Evolutionary conservation across 2,329 filamentous ascomycete genomes (phyloP), one percentile per base, ranked within the genome.

Genomic region (Tolypocladium capitatum): DNA sequence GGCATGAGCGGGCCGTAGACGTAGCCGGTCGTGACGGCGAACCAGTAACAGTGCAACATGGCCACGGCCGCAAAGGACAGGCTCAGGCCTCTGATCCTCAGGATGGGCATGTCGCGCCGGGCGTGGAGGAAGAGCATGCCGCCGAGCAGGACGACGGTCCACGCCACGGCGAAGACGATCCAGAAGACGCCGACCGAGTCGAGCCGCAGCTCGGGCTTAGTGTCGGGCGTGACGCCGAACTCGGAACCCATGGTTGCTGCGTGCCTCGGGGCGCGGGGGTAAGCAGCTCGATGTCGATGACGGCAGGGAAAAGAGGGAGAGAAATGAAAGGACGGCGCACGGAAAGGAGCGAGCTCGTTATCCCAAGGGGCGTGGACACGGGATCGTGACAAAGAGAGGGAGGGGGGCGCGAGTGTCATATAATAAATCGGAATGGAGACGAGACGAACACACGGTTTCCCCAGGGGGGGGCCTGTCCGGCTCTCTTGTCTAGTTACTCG

Each of bases 31-130:
- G 66, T 59, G 3, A 69, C 63, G 2, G 65, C 60, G 20, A 65
- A 46, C 68, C 68, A 72, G 59, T 71, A 72, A 4, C 65, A 49
- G 48, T 72, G 69, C 20, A 72, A 61, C 31, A 67, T 51, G 5
- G 56, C 40, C 20, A 74, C 63, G 30, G 68, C 65, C 8, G 60
- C 57, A 46, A 71, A 66, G 14, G 69, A 69, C 5, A 72, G 42
- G 11, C 57, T 51, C 7, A 74, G 53, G 28, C 67, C 67, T 45
- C 68, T 62, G 44, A 71, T 66, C 28, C 65, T 53, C 1, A 71
- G 57, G 40, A 70, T 61, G 10, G 66, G 66, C 54, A 64, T 67
- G 46, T 68, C 57, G 47, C 68, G 68, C 32, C 63, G 63, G 30
- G 51, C 46, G 56, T 60, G 66, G 46, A 72, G 65, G 52, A 66